Evolutionary conservation across 2,329 filamentous ascomycete species (phyloP), one percentile per base, ranked within the genome.

Genomic region (Fusarium marasasianum): DNA sequence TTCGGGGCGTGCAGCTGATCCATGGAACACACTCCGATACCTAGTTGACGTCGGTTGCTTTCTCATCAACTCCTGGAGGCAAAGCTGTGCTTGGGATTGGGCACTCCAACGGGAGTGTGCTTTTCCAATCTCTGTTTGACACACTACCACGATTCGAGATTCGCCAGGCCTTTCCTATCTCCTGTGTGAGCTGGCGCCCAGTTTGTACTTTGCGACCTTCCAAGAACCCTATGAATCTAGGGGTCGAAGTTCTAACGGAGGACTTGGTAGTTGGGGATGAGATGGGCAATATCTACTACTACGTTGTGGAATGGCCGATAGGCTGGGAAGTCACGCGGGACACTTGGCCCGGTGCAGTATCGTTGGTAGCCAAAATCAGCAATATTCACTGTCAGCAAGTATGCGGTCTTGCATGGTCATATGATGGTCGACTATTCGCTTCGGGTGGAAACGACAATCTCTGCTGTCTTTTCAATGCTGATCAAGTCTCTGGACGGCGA

Each of bases 371-470:
- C 29, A 91, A 91, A 73, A 92, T 98, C 76, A 88, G 88, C 38
- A 75, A 75, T 69, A 90, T 94, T 13, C 96, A 98, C 80, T 90
- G 87, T 4, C 95, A 98, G 82, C 95, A 98, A 79, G 92, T 99
- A 62, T 99, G 96, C 78, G 96, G 96, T 3, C 86, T 99, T n/a
- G 89, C 93, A 7, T 98, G 95, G 94, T 95, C 94, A 8, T 85
- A 86, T 7, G 90, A 94, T 77, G 94, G 94, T 8, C 87, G 87
- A 7, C 87, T 91, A 41, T 95, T 99, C 80, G 94, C 94, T 20
- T 95, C 94, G 9, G 95, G 96, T 12, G 94, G 94, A 31, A 98
- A 99, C 79, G 96, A 99, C 84, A 98, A 98, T 79, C 83, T 91
- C 7, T 97, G 96, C 79, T 93, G 91, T 76, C 86, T 98, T 5